A percentile compares a stretch with the other conserved stretches of the same genome.
phyloP scores from a whole-genome alignment of 331 rosid species.

The Rosa hybrid region DNA sequence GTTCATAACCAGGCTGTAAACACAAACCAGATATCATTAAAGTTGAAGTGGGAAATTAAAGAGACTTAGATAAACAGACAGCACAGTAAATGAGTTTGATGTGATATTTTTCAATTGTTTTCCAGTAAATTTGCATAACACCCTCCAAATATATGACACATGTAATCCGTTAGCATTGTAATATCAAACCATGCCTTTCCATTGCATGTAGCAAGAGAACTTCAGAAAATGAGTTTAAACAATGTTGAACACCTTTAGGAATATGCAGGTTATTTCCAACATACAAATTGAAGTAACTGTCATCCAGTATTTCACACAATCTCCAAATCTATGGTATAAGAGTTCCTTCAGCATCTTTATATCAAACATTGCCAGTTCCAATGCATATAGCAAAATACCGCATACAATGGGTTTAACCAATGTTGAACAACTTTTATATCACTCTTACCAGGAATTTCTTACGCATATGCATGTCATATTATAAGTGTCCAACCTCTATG shows the following conservation, averaged over 20 bases:
- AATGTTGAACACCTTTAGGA: neutral
- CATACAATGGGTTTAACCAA: neutral
- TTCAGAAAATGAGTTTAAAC: neutral
- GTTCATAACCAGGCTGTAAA: constrained; percentile 83
- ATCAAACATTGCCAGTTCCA: neutral
- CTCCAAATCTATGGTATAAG: neutral
- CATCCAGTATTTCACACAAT: neutral
- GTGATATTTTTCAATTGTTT: neutral
- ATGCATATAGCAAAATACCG: neutral
- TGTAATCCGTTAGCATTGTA: neutral
- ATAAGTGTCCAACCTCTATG: neutral
- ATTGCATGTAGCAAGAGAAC: neutral
- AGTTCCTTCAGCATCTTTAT: neutral
- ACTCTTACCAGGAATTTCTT: neutral
- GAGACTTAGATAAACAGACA: neutral
- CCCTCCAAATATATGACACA: neutral
- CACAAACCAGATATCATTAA: neutral
- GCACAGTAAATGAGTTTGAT: neutral
- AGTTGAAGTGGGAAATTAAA: neutral
- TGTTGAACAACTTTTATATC: neutral
- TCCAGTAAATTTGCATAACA: neutral
- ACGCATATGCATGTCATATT: neutral
- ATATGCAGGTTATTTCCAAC: neutral
- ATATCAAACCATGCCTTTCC: neutral
- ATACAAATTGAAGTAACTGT: neutral